Conservation (phyloP, 768 basidiomycete genomes). For the Mycena haematopus region DNA sequence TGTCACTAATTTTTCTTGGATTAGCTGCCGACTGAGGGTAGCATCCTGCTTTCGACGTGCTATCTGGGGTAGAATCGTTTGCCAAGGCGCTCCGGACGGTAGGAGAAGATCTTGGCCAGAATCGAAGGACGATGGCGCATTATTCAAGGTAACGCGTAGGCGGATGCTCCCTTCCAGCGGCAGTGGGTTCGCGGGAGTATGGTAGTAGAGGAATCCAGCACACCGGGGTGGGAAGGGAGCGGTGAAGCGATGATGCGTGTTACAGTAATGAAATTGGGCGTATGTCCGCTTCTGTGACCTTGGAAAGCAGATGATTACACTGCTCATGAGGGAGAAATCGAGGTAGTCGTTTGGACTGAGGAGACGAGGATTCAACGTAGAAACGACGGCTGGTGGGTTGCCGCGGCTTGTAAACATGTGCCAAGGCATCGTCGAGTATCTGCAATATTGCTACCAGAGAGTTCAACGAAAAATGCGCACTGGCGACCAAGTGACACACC, state of each 20-base stretch:
- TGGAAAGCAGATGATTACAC: neutral
- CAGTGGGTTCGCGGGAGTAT: neutral
- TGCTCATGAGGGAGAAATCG: neutral
- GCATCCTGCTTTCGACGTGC: neutral
- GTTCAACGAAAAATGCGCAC: too few relatives aligned
- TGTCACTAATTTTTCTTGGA: neutral
- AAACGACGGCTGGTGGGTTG: neutral
- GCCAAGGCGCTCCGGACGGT: neutral
- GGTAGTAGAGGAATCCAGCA: neutral
- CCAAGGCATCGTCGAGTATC: neutral
- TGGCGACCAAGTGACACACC: too few relatives aligned
- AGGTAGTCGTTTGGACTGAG: neutral
- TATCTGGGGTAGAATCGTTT: neutral
- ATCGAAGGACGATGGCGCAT: neutral
- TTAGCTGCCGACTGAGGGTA: neutral
- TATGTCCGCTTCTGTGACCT: neutral
- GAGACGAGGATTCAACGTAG: neutral
- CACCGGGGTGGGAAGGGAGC: neutral
- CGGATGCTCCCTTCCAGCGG: neutral
- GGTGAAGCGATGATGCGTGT: neutral
- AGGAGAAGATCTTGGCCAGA: neutral
- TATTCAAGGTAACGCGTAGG: neutral
- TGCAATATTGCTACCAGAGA: neutral
- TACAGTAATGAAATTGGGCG: neutral
- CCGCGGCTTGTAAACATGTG: neutral